phyloP scores from a whole-genome alignment of 768 basidiomycete genomes.

The Termitomyces sp. region DNA sequence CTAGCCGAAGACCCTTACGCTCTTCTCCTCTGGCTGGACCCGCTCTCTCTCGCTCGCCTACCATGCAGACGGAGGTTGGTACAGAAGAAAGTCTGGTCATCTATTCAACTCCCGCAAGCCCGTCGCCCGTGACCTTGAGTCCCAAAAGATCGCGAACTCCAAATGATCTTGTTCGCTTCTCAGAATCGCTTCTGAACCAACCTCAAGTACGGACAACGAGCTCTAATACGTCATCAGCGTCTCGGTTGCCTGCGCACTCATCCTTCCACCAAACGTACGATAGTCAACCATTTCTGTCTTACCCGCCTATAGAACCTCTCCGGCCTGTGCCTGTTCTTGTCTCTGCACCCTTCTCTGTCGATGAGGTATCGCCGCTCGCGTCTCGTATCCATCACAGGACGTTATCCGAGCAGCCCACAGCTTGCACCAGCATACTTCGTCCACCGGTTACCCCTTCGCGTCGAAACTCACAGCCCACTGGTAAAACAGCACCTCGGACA shows the following conservation, averaged over 20 bases:
- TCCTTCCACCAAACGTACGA: constrained; percentile 3
- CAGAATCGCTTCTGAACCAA: constrained; percentile 1
- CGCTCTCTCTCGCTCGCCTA: constrained; percentile 24
- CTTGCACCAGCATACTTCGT: neutral
- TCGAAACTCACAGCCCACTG: neutral
- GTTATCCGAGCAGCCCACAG: constrained; percentile 4
- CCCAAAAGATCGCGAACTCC: constrained; percentile 6
- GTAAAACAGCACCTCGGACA: neutral
- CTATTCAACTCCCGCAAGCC: neutral
- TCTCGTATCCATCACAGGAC: neutral
- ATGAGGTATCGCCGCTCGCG: neutral
- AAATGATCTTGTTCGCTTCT: constrained; percentile 11
- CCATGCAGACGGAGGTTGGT: constrained; percentile 6
- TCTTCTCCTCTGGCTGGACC: constrained; percentile 46
- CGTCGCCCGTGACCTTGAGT: neutral
- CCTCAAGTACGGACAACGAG: neutral
- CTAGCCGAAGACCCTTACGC: constrained; percentile 31
- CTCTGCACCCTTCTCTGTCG: neutral
- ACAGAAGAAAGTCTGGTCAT: neutral
- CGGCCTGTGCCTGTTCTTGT: neutral
- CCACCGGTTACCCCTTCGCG: neutral
- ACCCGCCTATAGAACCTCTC: neutral
- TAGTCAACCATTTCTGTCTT: neutral
- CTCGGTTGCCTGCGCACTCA: neutral
- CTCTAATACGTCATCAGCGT: neutral